A percentile compares a stretch with the other conserved stretches of the same genome.
These are phyloP conservation scores for Gentiana macrophylla DNA, from an alignment of 257 asterid genomes.

Conservation along the genomic window DNA sequence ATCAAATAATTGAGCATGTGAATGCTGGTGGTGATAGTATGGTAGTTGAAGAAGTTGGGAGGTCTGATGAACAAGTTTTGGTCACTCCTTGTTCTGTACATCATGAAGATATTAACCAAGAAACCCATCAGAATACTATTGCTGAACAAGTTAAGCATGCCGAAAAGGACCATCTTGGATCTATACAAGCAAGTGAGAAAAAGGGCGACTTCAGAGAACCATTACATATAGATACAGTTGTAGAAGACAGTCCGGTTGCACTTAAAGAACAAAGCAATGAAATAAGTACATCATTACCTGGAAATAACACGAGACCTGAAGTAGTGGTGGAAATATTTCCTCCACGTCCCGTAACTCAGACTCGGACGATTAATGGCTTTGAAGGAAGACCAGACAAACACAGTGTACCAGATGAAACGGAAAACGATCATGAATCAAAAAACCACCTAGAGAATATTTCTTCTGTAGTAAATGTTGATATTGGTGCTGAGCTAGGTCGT, in stretches of 20 bases:
- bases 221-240: slow-evolving; percentile 10
- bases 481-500: slow-evolving; percentile 17
- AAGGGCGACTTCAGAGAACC: slow-evolving; percentile 16
- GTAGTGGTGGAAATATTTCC: slow-evolving; percentile 73
- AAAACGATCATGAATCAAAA: slow-evolving; percentile 15
- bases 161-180: slow-evolving; percentile 8
- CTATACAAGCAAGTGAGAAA: slow-evolving; percentile 12
- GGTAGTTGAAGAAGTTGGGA: slow-evolving; percentile 15
- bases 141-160: slow-evolving; percentile 7
- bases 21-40: neutral
- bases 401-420: slow-evolving; percentile 17
- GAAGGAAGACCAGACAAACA: slow-evolving; percentile 24
- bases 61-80: slow-evolving; percentile 12
- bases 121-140: slow-evolving; percentile 14
- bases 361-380: slow-evolving; percentile 17
- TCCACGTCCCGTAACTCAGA: slow-evolving; percentile 33
- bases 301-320: slow-evolving; percentile 9
- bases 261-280: slow-evolving; percentile 5
- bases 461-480: slow-evolving; percentile 9
- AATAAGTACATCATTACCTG: slow-evolving; percentile 12
- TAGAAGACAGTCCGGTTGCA: slow-evolving; percentile 10
- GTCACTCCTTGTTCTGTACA: slow-evolving; percentile 14
- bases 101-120: slow-evolving; percentile 10
- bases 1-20: slow-evolving; percentile 2
- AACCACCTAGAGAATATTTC: slow-evolving; percentile 14